A percentile compares a stretch with the other conserved stretches of the same genome.
phyloP scores from a whole-genome alignment of 352 stramenopile species.

The Pythium monospermum region DNA sequence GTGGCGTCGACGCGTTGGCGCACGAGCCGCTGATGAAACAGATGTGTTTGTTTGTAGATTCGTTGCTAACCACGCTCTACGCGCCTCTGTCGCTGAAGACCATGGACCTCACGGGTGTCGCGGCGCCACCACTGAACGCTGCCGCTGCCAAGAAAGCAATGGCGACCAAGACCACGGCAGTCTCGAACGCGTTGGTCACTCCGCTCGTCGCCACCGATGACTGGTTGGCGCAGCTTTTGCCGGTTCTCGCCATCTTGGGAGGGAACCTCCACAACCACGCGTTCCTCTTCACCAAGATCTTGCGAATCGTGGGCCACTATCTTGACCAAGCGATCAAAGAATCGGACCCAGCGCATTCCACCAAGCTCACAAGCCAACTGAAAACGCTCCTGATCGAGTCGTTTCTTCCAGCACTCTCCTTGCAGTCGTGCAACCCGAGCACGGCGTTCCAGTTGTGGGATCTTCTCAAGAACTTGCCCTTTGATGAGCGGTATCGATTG shows the following conservation, averaged over 20 bases:
- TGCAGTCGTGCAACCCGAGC: constrained; percentile 73
- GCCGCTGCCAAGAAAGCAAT: constrained; percentile 2
- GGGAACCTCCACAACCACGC: constrained; percentile 63
- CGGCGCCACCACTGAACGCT: neutral
- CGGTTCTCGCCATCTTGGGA: constrained; percentile 60
- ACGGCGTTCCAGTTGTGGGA: constrained; percentile 81
- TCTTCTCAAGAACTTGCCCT: constrained; percentile 67
- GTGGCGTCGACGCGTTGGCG: constrained; percentile 58
- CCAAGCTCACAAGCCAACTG: constrained; percentile 22
- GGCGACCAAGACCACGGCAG: neutral
- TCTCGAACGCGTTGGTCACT: constrained; percentile 22
- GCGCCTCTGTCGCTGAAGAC: constrained; percentile 45
- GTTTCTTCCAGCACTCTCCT: constrained; percentile 70
- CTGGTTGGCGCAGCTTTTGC: constrained; percentile 44
- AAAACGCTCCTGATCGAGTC: constrained; percentile 52
- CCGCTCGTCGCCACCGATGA: constrained; percentile 33
- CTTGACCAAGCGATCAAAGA: constrained; percentile 35
- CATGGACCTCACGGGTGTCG: constrained; percentile 41
- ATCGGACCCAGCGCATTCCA: constrained; percentile 5
- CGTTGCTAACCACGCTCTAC: constrained; percentile 52
- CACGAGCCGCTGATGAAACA: constrained; percentile 60
- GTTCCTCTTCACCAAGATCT: constrained; percentile 68
- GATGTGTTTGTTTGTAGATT: constrained; percentile 65
- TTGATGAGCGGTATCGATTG: constrained; percentile 73
- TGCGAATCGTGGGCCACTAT: constrained; percentile 55